Percentiles rank a stretch among this genome's conserved stretches.
Evolutionary conservation across 139 green algal genomes (phyloP).

Genomic region (Coccomyxa sp.): DNA sequence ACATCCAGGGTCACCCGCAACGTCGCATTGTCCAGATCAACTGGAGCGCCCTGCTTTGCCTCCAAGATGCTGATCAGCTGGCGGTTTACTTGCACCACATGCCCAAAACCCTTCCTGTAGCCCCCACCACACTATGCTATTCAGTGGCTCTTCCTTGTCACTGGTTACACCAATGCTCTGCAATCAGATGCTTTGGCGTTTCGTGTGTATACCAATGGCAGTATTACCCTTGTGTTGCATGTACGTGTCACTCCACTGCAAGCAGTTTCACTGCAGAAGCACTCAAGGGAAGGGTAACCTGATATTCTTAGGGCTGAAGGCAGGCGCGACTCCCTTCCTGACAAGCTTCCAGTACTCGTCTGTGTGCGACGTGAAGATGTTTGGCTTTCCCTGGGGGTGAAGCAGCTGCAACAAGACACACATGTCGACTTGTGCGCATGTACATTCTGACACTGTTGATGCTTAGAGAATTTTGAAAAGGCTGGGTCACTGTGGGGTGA

Average conservation of each 20-base stretch:
- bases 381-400: background rate
- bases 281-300: background rate
- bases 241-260: too few species aligned
- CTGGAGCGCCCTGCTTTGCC: background rate
- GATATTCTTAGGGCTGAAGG: conserved; percentile 29
- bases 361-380: conserved; percentile 6
- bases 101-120: conserved; percentile 18
- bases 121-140: background rate
- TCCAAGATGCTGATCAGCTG: conserved; percentile 15
- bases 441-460: background rate
- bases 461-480: background rate
- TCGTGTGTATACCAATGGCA: background rate
- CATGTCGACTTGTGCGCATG: background rate
- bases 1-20: conserved; percentile 21
- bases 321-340: conserved; percentile 21
- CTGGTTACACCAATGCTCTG: background rate
- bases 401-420: conserved; percentile 1
- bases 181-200: background rate
- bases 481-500: background rate
- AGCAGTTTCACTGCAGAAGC: too few species aligned
- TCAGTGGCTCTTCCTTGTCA: background rate
- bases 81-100: conserved; percentile 5
- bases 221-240: background rate
- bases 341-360: conserved; percentile 26
- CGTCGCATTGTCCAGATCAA: conserved; percentile 25